Conservation (phyloP, 139 green algal genomes). For the Volvox reticuliferus region DNA sequence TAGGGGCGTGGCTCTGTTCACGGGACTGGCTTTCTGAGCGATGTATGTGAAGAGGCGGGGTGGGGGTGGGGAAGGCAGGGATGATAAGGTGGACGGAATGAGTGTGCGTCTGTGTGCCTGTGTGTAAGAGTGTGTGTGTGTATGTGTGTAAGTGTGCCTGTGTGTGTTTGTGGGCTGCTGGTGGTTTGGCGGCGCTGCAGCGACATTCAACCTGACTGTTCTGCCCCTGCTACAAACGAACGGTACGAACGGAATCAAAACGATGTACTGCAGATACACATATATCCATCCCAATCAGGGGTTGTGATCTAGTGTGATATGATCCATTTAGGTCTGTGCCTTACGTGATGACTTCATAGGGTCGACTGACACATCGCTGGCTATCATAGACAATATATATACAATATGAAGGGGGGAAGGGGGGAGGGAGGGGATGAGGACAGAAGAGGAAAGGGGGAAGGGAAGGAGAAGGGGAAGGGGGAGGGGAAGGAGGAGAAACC, state of each 20-base stretch:
- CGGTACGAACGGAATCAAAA: not conserved
- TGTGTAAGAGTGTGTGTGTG: not conserved
- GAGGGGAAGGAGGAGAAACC: no score
- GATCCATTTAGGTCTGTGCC: no score
- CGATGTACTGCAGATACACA: not conserved
- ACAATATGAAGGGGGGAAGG: not conserved
- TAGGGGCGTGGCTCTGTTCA: conserved; percentile 84
- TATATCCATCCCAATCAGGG: no score
- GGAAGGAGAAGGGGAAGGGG: not conserved
- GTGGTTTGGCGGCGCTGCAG: no score
- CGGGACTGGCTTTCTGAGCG: conserved; percentile 40
- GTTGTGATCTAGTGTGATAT: no score
- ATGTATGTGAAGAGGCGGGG: not conserved
- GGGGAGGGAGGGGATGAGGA: not conserved
- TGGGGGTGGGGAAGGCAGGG: not conserved
- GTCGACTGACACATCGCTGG: no score
- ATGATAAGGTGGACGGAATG: not conserved
- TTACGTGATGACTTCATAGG: no score
- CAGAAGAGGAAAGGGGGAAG: not conserved
- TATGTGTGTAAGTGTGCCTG: not conserved
- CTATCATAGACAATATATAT: no score
- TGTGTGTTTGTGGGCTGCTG: no score
- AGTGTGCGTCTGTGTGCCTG: not conserved
- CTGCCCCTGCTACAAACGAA: no score
- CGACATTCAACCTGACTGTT: no score